phyloP scores from a whole-genome alignment of 129 eudicot genomes.

The Erigeron canadensis region DNA sequence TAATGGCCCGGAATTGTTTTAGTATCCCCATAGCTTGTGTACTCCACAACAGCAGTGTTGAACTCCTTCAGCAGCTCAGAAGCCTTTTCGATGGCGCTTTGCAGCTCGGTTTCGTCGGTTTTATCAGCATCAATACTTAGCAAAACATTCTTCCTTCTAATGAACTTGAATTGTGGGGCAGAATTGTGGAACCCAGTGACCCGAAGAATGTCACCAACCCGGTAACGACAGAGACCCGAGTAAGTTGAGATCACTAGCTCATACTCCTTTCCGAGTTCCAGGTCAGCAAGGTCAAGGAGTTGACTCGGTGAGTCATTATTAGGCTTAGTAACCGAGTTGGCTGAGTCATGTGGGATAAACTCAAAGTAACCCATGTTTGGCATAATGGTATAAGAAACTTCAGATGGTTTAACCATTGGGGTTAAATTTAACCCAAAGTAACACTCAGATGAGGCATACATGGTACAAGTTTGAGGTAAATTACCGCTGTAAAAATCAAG shows the following conservation, averaged over 20 bases:
- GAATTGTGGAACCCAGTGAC: slow-evolving; percentile 85
- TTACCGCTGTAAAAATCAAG: slow-evolving; percentile 65
- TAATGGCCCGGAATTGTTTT: slow-evolving; percentile 51
- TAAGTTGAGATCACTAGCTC: slow-evolving; percentile 77
- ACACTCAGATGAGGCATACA: slow-evolving; percentile 76
- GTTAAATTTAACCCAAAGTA: slow-evolving; percentile 66
- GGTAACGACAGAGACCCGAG: slow-evolving; percentile 70
- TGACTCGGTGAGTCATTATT: slow-evolving; percentile 29
- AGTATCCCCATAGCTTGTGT: slow-evolving; percentile 62
- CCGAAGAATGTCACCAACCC: slow-evolving; percentile 75
- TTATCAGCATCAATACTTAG: slow-evolving; percentile 72
- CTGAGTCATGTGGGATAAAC: slow-evolving; percentile 53
- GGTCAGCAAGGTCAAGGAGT: slow-evolving; percentile 59
- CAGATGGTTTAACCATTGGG: slow-evolving; percentile 64
- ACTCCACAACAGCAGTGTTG: slow-evolving; percentile 47
- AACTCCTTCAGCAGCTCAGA: slow-evolving; percentile 39
- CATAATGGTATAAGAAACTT: slow-evolving; percentile 62
- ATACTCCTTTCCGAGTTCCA: slow-evolving; percentile 60
- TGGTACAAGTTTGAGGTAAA: slow-evolving; percentile 61
- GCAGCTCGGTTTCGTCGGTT: slow-evolving; percentile 78
- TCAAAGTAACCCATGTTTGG: slow-evolving; percentile 70
- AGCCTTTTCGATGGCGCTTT: slow-evolving; percentile 58
- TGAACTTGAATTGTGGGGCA: slow-evolving; percentile 72
- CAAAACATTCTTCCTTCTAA: slow-evolving; percentile 65
- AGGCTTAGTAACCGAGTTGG: slow-evolving; percentile 27